A percentile compares a stretch with the other conserved stretches of the same genome.
Conservation (phyloP, 371 early-diverging fungal species). For the Mortierella sp. region DNA sequence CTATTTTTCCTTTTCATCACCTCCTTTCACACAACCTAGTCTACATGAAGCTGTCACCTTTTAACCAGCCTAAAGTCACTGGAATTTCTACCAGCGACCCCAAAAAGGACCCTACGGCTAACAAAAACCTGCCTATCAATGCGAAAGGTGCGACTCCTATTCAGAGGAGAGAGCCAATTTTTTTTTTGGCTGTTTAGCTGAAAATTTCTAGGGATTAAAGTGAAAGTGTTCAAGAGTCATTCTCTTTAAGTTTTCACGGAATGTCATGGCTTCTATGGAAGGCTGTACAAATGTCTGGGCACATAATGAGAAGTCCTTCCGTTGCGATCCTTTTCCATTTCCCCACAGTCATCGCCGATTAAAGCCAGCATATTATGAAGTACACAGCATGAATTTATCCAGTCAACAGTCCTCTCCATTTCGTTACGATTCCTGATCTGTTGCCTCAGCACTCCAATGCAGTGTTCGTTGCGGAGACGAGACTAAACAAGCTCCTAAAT, state of each 20-base stretch:
- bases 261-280: not conserved
- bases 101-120: too few relatives aligned
- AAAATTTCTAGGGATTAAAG: too few relatives aligned
- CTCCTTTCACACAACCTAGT: too few relatives aligned
- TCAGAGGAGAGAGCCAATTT: too few relatives aligned
- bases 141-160: too few relatives aligned
- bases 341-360: not conserved
- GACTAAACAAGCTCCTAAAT: too few relatives aligned
- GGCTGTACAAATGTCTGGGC: not conserved
- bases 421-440: not conserved
- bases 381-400: not conserved
- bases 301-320: not conserved
- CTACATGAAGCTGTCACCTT: too few relatives aligned
- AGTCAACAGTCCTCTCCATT: not conserved
- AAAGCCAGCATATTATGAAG: not conserved
- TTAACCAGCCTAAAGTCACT: too few relatives aligned
- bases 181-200: too few relatives aligned
- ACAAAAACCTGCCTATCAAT: too few relatives aligned
- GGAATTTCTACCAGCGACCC: too few relatives aligned
- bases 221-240: not conserved
- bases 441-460: slow-evolving; percentile 23
- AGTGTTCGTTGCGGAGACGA: slow-evolving; percentile 8
- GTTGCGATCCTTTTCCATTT: not conserved
- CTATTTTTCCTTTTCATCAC: too few relatives aligned
- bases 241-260: not conserved